These are phyloP conservation scores for Penicillium goetzii DNA, from an alignment of 495 filamentous ascomycete species.

Conservation along the genomic window DNA sequence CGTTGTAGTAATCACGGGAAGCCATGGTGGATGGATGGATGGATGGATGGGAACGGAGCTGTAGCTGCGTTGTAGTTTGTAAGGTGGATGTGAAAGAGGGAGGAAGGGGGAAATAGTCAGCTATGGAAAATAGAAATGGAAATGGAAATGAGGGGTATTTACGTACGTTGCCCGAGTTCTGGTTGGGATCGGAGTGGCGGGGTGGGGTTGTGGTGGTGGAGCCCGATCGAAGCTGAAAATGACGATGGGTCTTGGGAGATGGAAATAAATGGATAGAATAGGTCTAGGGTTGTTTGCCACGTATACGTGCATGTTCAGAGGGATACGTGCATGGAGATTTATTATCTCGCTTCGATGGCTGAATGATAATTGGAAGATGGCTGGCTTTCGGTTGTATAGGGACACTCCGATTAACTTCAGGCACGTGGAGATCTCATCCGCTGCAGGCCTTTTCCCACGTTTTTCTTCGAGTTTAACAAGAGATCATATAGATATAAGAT, in stretches of 20 bases:
- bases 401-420: neutral
- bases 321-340: no score
- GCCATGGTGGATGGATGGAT: neutral
- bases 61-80: neutral
- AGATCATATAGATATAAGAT: no score
- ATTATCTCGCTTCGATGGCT: no score
- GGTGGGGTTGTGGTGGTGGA: neutral
- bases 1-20: constrained; percentile 3
- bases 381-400: no score
- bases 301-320: no score
- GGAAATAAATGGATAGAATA: no score
- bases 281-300: no score
- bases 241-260: no score
- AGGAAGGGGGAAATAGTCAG: neutral
- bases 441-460: neutral
- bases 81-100: neutral
- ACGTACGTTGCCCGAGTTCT: neutral
- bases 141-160: constrained; percentile 1
- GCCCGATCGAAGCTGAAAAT: no score
- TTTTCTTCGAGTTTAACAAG: neutral
- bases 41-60: neutral
- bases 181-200: neutral
- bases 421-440: neutral
- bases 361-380: no score
- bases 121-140: neutral